Percentiles rank a stretch among this genome's conserved stretches.
phyloP scores from a whole-genome alignment of 176 grass and related monocot genomes.

The Hordeum marinum region DNA sequence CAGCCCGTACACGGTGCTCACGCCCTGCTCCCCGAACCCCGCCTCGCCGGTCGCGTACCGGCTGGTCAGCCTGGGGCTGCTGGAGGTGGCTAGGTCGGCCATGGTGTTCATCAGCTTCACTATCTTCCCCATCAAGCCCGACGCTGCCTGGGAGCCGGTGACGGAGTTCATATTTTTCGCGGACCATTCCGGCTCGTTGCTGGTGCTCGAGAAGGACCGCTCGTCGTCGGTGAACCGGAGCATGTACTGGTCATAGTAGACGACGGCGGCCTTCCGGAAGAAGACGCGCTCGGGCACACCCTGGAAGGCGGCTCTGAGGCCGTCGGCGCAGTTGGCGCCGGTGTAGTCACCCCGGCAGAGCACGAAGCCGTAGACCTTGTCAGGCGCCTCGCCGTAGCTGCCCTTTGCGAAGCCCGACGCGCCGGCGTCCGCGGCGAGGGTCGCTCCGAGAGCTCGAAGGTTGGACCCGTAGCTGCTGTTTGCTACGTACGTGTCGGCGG shows the following conservation, averaged over 20 bases:
- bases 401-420: not conserved
- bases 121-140: not conserved
- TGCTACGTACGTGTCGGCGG: not conserved
- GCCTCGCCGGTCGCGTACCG: constrained; percentile 19
- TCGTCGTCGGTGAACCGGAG: constrained; percentile 23
- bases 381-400: not conserved
- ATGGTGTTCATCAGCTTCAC: not conserved
- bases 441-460: not conserved
- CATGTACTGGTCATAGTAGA: constrained; percentile 36
- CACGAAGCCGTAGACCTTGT: not conserved
- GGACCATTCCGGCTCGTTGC: not conserved
- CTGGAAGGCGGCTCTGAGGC: not conserved
- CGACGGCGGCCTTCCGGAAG: not conserved
- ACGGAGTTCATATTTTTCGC: not conserved
- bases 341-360: not conserved
- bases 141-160: not conserved
- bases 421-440: not conserved
- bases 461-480: not conserved
- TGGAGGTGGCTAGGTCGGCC: not conserved
- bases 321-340: not conserved
- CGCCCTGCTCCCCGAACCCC: not conserved
- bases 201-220: not conserved
- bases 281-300: not conserved
- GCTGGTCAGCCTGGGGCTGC: not conserved
- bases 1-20: not conserved